These are phyloP conservation scores for Metrosideros polymorpha DNA, from an alignment of 441 rosid species.

Conservation along the genomic window DNA sequence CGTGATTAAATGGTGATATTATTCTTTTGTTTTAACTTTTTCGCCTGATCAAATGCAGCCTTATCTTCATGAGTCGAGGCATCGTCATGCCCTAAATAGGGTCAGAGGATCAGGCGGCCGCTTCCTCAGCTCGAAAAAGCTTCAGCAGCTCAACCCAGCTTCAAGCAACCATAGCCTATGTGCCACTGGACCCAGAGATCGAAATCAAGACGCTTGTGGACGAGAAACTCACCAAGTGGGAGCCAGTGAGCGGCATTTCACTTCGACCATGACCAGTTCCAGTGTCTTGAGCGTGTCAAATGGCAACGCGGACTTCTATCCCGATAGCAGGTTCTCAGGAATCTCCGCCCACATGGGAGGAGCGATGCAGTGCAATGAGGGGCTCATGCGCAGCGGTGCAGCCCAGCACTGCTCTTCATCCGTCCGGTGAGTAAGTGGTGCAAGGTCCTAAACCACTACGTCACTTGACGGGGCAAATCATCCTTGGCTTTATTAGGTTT, in stretches of 20 bases:
- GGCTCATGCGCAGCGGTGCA: conserved; percentile 3
- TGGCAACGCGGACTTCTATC: background rate
- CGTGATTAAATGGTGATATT: background rate
- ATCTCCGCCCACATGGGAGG: conserved; percentile 5
- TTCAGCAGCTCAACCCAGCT: conserved; percentile 6
- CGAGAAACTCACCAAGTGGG: background rate
- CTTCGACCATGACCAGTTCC: conserved; percentile 12
- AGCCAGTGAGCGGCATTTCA: background rate
- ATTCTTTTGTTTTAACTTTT: background rate
- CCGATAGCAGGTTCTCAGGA: conserved; percentile 7
- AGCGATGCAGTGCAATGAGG: conserved; percentile 8
- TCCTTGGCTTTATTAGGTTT: conserved; percentile 44
- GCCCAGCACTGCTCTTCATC: conserved; percentile 15
- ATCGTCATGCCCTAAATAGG: conserved; percentile 33
- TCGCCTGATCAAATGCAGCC: conserved; percentile 23
- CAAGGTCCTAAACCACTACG: background rate
- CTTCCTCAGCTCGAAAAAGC: conserved; percentile 33
- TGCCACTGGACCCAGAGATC: background rate
- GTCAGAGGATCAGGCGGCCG: conserved; percentile 42
- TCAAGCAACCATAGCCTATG: background rate
- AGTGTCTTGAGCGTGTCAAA: conserved; percentile 12
- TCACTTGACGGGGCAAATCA: conserved; percentile 37
- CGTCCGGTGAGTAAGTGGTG: conserved; percentile 19
- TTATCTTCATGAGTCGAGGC: conserved; percentile 44
- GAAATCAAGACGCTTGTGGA: background rate